Evolutionary conservation across 2,329 filamentous ascomycete genomes (phyloP), one percentile per base, ranked within the genome.

Genomic region (Magnaporthiopsis incrustans): DNA sequence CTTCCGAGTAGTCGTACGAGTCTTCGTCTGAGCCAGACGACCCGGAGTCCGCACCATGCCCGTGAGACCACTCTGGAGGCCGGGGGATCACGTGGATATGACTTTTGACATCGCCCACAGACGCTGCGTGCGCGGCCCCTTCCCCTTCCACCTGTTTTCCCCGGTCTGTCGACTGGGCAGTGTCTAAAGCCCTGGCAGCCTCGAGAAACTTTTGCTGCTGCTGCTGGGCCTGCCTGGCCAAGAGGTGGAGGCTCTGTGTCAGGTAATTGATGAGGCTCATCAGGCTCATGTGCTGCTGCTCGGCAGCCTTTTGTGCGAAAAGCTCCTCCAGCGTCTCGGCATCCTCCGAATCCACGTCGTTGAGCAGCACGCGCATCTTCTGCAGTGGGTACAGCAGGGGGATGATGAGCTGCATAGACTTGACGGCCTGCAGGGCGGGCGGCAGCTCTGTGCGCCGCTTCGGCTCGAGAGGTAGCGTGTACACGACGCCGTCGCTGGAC

Each of bases 211-310:
- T 68, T 67, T 57, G 10, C n/a, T 44, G 35, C n/a, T 44, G 35
- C 22, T 35, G 26, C 56, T 78, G 68, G 2, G 77, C 77, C 61
- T 85, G 81, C 70, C 84, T 88, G 18, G 85, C 87, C 70, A 94
- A 78, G 2, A 77, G 74, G 70, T 90, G 85, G 67, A 93, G 82
- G 69, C 91, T 91, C 72, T 89, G 86, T 2, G 85, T 81, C 10
- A 94, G 77, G 70, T 88, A 91, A 71, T 94, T 94, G 69, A 94
- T 74, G 69, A 91, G 89, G 65, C 85, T 88, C 77, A 89, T 89
- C 64, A 95, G 75, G 12, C 82, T 87, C 77, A 88, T 79, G 57
- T 86, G 80, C 56, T 78, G 79, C 69, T 86, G 82, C 63, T 85
- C 79, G 32, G 74, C 75, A 22, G 83, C 81, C 73, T 83, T 86